Evolutionary conservation across 1,284 basidiomycete genomes (phyloP), one percentile per base, ranked within the genome.

Genomic region (Exobasidium cylindrosporum): DNA sequence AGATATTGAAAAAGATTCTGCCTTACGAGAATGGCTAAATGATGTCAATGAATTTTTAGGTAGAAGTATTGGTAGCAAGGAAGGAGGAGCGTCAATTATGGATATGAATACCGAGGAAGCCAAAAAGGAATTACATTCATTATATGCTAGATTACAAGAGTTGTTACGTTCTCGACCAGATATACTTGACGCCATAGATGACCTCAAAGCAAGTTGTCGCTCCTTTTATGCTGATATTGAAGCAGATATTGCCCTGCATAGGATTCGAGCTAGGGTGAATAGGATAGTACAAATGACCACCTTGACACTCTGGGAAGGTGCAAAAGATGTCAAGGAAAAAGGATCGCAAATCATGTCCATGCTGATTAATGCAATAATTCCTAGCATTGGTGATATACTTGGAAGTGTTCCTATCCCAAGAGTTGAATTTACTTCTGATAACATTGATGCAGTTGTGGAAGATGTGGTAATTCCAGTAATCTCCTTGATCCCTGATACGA

Each of bases 391-490:
- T 11, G 28, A 50, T 24, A n/a, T 60, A 5, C n/a, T 62, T 10
- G 46, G 57, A 4, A 46, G 24, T 24, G 46, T 62, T 11, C 60
- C 60, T 7, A 28, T 62, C 17, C 60, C 60, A 26, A 28, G 60
- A 10, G 53, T 62, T 14, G 60, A 62, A 45, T 62, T 60, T 32
- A 57, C 60, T 1, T 50, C 45, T 2, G 60, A 62, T 23, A 26
- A 46, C 21, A 30, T 58, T 13, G 60, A 62, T 50, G 60, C 60
- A 11, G 55, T 56, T 21, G 35, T 62, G 23, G 60, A 62, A 17
- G 60, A 62, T 44, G 21, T 62, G 11, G 6, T n/a, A 4, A 49
- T 62, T 13, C 40, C 57, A 2, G 23, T 46, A 3, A 6, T 62
- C 3, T 45, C 44, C 14, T 55, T 62, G 10, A 17, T 62, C 23